Evolutionary conservation across 2,329 filamentous ascomycete species (phyloP).

Genomic region (Rhinocladiella mackenziei): DNA sequence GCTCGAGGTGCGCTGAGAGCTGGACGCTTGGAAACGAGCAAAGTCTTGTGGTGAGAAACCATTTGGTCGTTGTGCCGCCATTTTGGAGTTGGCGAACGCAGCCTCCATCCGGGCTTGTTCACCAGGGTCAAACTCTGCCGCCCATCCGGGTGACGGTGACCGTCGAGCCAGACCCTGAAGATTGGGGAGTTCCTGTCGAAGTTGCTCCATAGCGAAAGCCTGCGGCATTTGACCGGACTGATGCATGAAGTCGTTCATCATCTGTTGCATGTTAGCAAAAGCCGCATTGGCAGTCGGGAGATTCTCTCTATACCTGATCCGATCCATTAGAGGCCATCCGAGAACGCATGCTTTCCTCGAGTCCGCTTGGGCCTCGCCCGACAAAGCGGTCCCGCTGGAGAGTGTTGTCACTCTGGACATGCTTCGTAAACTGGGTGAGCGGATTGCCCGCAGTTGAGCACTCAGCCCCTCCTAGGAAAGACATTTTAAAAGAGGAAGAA

Average conservation of each 20-base stretch:
- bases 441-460: slow-evolving; percentile 96
- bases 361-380: slow-evolving; percentile 65
- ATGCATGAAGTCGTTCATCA: slow-evolving; percentile 91
- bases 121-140: slow-evolving; percentile 60
- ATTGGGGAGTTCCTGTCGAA: slow-evolving; percentile 59
- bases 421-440: slow-evolving; percentile 94
- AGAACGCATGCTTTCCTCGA: slow-evolving; percentile 74
- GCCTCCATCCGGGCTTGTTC: slow-evolving; percentile 68
- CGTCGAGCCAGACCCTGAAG: slow-evolving; percentile 48
- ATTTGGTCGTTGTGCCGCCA: slow-evolving; percentile 45
- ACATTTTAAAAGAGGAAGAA: slow-evolving; percentile 59
- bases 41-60: slow-evolving; percentile 81
- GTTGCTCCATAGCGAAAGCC: slow-evolving; percentile 64
- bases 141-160: slow-evolving; percentile 57
- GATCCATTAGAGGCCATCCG: slow-evolving; percentile 64
- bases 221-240: slow-evolving; percentile 57
- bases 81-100: slow-evolving; percentile 47
- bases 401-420: slow-evolving; percentile 92
- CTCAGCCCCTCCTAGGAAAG: slow-evolving; percentile 90
- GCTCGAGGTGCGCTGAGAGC: slow-evolving; percentile 53
- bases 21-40: slow-evolving; percentile 69
- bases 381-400: slow-evolving; percentile 86
- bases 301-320: slow-evolving; percentile 57
- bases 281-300: too few species aligned
- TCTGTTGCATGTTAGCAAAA: too few species aligned